Evolutionary conservation across 2,329 filamentous ascomycete species (phyloP), one percentile per base, ranked within the genome.

Genomic region (Leptographium galeiforme): DNA sequence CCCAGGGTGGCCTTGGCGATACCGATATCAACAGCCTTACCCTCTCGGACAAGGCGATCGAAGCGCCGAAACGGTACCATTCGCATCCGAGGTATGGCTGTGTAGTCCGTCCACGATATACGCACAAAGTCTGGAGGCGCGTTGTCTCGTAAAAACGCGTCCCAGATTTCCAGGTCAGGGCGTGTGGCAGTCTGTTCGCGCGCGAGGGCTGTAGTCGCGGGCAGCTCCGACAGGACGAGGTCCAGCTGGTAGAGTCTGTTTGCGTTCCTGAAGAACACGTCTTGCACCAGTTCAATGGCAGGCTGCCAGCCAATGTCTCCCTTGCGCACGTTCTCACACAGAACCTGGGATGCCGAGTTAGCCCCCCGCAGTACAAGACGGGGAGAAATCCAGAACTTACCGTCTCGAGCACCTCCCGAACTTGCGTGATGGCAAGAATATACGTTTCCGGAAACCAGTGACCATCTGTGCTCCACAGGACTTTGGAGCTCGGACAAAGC

Each of bases 391-490:
- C 4, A 13, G 16, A 16, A 60, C 72, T 55, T 61, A 87, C 84
- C 53, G 75, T 78, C 58, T 85, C 77, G 39, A 93, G 68, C 2
- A 78, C 84, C 58, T 87, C 78, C 50, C 85, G 75, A 55, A 89
- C 82, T 64, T 91, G 87, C 44, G 76, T 70, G 41, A 85, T 81
- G 1, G 86, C 85, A 6, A 91, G 71, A 61, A 85, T 77, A 61
- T 83, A 93, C 0, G 84, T 88, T 66, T 91, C 87, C 0, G 87
- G 85, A 56, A 87, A 86, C 66, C 78, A 86, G 63, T 90, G 85
- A 0, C 86, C 87, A 62, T 90, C 86, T 0, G 85, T 89, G 57
- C 85, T 89, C 79, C 85, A 91, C 0, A 91, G 52, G 0, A 93
- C 73, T 68, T 91, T 91, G 51, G 79, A 81, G 53, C 78, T 80